Percentiles rank a stretch among this genome's conserved stretches.
Conservation (phyloP, 352 stramenopile genomes). For the Phytophthora lateralis region DNA sequence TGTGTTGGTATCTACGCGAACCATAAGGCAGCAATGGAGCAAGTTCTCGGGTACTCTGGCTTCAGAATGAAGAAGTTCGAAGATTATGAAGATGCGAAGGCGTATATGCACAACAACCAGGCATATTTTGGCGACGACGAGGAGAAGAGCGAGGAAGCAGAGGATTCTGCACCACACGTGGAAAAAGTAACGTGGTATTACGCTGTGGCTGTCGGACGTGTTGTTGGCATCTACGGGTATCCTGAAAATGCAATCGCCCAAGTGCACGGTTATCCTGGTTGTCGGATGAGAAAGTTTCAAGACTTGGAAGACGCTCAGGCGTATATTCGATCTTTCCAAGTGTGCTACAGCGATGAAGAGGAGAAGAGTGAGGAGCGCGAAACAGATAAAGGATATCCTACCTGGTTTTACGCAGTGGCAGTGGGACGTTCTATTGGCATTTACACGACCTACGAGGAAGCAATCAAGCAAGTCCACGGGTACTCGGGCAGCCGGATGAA, state of each 20-base stretch:
- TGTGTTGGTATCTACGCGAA: constrained; percentile 45
- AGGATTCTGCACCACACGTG: not conserved
- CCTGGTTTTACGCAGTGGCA: constrained; percentile 26
- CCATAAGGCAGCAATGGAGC: constrained; percentile 38
- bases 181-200: constrained; percentile 5
- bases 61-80: constrained; percentile 59
- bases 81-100: constrained; percentile 31
- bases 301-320: not conserved
- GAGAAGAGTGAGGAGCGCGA: not conserved
- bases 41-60: constrained; percentile 47
- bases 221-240: constrained; percentile 1
- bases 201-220: constrained; percentile 7
- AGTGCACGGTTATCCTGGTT: constrained; percentile 7
- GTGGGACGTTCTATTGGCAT: constrained; percentile 17
- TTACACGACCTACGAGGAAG: constrained; percentile 11
- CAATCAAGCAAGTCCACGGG: constrained; percentile 9
- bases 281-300: constrained; percentile 3
- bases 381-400: not conserved
- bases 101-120: not conserved
- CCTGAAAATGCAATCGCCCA: constrained; percentile 1
- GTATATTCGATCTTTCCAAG: constrained; percentile 1
- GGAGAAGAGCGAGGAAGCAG: not conserved
- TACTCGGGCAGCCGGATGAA: constrained; percentile 18
- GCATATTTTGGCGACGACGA: not conserved
- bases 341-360: not conserved